Evolutionary conservation across 805 yeast genomes (phyloP).

Genomic region (Saccharomycopsis selenospora): DNA sequence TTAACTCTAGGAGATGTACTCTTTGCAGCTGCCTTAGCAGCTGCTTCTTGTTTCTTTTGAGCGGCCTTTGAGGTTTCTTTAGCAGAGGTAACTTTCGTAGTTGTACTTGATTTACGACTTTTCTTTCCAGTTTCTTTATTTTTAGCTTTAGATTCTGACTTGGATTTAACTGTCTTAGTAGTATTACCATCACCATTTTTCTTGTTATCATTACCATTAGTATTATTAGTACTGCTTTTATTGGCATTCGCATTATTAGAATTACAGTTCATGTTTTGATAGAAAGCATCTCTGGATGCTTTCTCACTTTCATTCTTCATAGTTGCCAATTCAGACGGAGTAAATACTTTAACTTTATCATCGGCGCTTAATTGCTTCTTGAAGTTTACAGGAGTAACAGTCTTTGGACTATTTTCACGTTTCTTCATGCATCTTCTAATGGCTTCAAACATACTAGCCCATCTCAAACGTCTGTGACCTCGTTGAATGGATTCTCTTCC

Average conservation of each 20-base stretch:
- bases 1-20: background rate
- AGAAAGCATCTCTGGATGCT: slow-evolving; percentile 69
- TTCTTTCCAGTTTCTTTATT: background rate
- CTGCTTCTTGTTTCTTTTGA: background rate
- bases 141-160: background rate
- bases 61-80: background rate
- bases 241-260: background rate
- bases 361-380: slow-evolving; percentile 36
- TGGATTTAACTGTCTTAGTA: background rate
- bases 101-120: no score
- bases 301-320: slow-evolving; percentile 82
- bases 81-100: no score
- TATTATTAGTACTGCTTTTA: slow-evolving; percentile 13
- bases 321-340: slow-evolving; percentile 79
- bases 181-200: background rate
- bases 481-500: slow-evolving; percentile 87
- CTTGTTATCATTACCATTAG: no score
- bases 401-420: slow-evolving; percentile 69
- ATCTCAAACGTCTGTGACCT: slow-evolving; percentile 83
- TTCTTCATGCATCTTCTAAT: slow-evolving; percentile 84
- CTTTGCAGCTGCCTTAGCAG: background rate
- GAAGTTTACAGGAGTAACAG: slow-evolving; percentile 35
- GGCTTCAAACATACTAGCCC: slow-evolving; percentile 98
- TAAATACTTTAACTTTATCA: slow-evolving; percentile 42
- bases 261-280: slow-evolving; percentile 31